Evolutionary conservation across 192 early-diverging fungal species (phyloP), one percentile per base, ranked within the genome.

Genomic region (Coemansia sp.): DNA sequence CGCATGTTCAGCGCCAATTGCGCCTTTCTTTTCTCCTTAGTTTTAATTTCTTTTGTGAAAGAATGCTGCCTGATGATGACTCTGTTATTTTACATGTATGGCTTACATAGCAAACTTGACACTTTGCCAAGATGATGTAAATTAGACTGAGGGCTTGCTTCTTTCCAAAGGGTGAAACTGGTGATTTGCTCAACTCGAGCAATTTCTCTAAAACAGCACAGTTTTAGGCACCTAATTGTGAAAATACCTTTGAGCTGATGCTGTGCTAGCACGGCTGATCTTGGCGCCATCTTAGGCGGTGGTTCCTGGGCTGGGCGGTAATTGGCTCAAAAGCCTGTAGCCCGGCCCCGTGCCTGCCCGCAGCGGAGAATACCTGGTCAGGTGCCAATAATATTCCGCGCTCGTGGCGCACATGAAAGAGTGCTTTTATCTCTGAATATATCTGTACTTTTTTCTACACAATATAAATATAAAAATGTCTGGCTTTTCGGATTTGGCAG

Each of bases 401-500:
- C 48, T 8, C 48, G n/a, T 17, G 48, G 48, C 48, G 48, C 48
- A 21, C 48, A 21, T 49, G 48, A 49, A 49, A 49, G 12, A 1
- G 1, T 5, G n/a, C 48, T 49, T 49, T n/a, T n/a, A n/a, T 47
- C n/a, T 47, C 3, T 17, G 12, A 49, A 15, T 32, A 32, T 27
- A n/a, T 32, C 53, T 49, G 48, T 49, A 49, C n/a, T 49, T 49
- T 49, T 49, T 17, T 49, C n/a, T 47, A 17, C n/a, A 21, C 12
- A 48, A 8, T 49, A 19, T 17, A 49, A 49, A n/a, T 49, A 21
- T 39, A 35, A 71, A 15, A 72, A 84, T 84, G 83, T 82, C 78
- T 4, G 83, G 83, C 43, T 83, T 90, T 39, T 84, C 85, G 45
- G 76, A 87, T 54, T 73, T 89, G 9, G 85, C 87, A 67, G 73